Conservation (phyloP, 148 eudicot species). For the Agrostemma githago region DNA sequence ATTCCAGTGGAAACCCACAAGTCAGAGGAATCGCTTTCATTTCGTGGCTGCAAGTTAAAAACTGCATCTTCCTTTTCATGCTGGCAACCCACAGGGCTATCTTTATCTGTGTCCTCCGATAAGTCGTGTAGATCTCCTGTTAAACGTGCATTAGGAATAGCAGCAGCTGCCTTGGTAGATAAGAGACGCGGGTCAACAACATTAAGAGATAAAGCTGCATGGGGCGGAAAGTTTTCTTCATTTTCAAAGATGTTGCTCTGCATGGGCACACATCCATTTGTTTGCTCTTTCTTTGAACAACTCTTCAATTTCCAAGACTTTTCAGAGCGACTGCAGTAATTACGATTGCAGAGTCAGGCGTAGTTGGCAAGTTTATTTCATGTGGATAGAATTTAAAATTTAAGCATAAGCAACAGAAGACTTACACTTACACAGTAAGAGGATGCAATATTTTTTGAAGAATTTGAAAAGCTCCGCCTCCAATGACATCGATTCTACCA, state of each 20-base stretch:
- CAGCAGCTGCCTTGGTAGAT: constrained; percentile 20
- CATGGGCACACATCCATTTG: constrained; percentile 22
- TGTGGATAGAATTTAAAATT: not conserved
- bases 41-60: constrained; percentile 26
- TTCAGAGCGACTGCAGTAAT: constrained; percentile 37
- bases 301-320: constrained; percentile 25
- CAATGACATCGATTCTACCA: constrained; percentile 75
- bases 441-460: constrained; percentile 67
- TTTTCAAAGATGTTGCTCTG: constrained; percentile 34
- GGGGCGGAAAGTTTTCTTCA: constrained; percentile 36
- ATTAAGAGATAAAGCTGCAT: constrained; percentile 41
- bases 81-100: not conserved
- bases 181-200: constrained; percentile 66
- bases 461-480: constrained; percentile 52
- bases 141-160: constrained; percentile 24
- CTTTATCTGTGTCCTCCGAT: constrained; percentile 23
- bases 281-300: constrained; percentile 31
- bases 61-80: constrained; percentile 20
- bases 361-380: not conserved
- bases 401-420: constrained; percentile 1
- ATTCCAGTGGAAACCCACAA: constrained; percentile 66
- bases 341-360: not conserved
- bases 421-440: constrained; percentile 58
- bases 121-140: constrained; percentile 10
- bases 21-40: constrained; percentile 30